Evolutionary conservation across 306 rosid species (phyloP).

Genomic region (Cucumis cinereus): DNA sequence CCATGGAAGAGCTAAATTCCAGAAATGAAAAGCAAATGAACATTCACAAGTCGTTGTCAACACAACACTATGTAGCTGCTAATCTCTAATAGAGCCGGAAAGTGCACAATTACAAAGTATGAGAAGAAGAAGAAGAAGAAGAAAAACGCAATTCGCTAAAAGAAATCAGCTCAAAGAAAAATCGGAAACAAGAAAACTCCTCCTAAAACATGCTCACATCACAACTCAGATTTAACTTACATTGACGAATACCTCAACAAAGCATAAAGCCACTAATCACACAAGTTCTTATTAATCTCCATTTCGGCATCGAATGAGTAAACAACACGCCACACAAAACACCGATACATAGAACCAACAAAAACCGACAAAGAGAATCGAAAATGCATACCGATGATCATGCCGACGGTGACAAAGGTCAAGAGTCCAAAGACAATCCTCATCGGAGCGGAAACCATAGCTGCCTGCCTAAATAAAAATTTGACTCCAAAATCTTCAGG

Average conservation of each 20-base stretch:
- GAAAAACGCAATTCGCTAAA: not conserved
- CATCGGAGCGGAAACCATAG: conserved; percentile 57
- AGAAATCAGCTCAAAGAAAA: not conserved
- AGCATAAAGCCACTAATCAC: not conserved
- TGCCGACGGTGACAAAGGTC: conserved; percentile 86
- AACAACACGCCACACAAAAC: not conserved
- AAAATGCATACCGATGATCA: conserved; percentile 52
- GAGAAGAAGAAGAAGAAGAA: no score
- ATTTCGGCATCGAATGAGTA: not conserved
- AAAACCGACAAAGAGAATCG: not conserved
- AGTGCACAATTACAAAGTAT: not conserved
- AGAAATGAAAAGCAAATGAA: not conserved
- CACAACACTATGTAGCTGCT: not conserved
- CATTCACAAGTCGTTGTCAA: not conserved
- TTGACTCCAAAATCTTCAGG: not conserved
- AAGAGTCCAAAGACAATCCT: conserved; percentile 74
- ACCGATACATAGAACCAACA: not conserved
- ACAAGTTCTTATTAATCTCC: not conserved
- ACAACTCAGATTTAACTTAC: not conserved
- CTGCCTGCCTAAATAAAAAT: not conserved
- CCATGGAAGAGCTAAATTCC: not conserved
- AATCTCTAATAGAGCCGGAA: not conserved
- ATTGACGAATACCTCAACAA: not conserved
- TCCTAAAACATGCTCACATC: not conserved
- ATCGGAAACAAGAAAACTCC: not conserved